phyloP scores from a whole-genome alignment of 1,284 basidiomycete genomes.

The Apiotrichum porosum region DNA sequence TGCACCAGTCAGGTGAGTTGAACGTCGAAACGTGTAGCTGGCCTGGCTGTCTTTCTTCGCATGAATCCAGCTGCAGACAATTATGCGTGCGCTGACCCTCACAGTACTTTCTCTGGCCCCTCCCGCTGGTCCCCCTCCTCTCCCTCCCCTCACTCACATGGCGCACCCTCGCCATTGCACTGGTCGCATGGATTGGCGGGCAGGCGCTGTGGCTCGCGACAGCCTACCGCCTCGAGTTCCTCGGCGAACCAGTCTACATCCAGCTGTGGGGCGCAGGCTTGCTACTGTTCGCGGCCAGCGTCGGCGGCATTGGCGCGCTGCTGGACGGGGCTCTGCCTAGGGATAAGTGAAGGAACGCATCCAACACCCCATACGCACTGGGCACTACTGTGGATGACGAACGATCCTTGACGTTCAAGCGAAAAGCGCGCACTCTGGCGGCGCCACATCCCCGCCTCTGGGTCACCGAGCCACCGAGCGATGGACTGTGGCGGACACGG shows the following conservation, averaged over 20 bases:
- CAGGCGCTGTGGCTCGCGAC: constrained; percentile 75
- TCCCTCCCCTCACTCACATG: constrained; percentile 59
- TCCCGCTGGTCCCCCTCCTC: constrained; percentile 80
- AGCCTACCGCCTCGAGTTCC: constrained; percentile 84
- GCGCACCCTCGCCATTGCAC: constrained; percentile 49
- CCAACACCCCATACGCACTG: too few species aligned
- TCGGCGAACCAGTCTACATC: constrained; percentile 67
- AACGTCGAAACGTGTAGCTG: too few species aligned
- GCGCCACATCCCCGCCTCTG: too few species aligned
- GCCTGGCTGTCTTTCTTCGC: too few species aligned
- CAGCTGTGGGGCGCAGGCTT: constrained; percentile 73
- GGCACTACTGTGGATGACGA: too few species aligned
- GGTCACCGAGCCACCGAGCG: too few species aligned
- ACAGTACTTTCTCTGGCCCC: constrained; percentile 98
- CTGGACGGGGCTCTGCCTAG: constrained; percentile 51
- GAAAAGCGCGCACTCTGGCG: too few species aligned
- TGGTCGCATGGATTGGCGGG: constrained; percentile 66
- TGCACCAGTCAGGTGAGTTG: constrained; percentile 83
- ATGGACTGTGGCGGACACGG: too few species aligned
- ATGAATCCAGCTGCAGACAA: too few species aligned
- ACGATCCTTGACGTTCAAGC: too few species aligned
- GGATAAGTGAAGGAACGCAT: too few species aligned
- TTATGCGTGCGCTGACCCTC: too few species aligned
- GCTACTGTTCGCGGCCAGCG: constrained; percentile 66
- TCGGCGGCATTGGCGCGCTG: constrained; percentile 65